Percentiles rank a stretch among this genome's conserved stretches.
These are phyloP conservation scores for Ocimum tenuiflorum DNA, from an alignment of 257 asterid species.

Conservation along the genomic window DNA sequence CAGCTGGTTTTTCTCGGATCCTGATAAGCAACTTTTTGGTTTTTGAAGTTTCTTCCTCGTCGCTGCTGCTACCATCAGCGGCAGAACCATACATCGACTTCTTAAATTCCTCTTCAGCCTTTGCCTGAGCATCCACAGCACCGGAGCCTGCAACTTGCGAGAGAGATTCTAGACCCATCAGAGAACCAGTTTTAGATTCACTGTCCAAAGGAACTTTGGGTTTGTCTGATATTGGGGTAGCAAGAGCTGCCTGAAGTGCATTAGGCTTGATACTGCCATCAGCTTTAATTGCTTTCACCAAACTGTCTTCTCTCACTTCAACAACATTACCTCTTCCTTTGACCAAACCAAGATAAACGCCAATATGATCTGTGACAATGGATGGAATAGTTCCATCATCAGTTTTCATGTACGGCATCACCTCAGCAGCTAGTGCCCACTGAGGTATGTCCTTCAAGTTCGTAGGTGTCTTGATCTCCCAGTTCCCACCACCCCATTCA, in stretches of 20 bases:
- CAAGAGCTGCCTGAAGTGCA: slow-evolving; percentile 43
- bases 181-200: slow-evolving; percentile 40
- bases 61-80: slow-evolving; percentile 94
- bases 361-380: slow-evolving; percentile 89
- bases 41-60: slow-evolving; percentile 87
- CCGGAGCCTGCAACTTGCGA: slow-evolving; percentile 44
- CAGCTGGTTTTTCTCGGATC: slow-evolving; percentile 79
- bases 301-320: slow-evolving; percentile 89
- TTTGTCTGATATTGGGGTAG: slow-evolving; percentile 38
- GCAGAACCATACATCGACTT: slow-evolving; percentile 66
- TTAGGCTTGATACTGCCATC: slow-evolving; percentile 48
- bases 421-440: slow-evolving; percentile 99
- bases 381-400: slow-evolving; percentile 97
- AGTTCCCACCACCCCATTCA: slow-evolving; percentile 99
- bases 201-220: slow-evolving; percentile 39
- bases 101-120: slow-evolving; percentile 97
- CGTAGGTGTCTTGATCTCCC: slow-evolving; percentile 92
- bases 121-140: slow-evolving; percentile 80
- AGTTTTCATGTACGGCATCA: slow-evolving; percentile 97
- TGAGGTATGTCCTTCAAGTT: slow-evolving; percentile 94
- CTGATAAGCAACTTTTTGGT: slow-evolving; percentile 61
- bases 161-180: slow-evolving; percentile 78
- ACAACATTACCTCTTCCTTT: slow-evolving; percentile 95
- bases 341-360: slow-evolving; percentile 89
- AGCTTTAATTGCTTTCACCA: slow-evolving; percentile 69